Percentiles rank a stretch among this genome's conserved stretches.
phyloP scores from a whole-genome alignment of 129 eudicot genomes.

The Lactuca saligna region DNA sequence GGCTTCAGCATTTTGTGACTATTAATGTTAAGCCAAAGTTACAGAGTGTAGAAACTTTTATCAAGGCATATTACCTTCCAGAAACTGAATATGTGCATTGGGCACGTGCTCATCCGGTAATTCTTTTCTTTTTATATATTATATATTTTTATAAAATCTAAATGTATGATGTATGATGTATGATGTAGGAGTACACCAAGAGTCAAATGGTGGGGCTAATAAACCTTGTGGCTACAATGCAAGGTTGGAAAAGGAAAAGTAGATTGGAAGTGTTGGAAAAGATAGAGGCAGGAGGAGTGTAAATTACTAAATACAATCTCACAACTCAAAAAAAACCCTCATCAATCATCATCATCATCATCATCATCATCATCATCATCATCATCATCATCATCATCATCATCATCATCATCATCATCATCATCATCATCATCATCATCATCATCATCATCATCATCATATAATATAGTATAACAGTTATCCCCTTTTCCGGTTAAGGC shows the following conservation, averaged over 20 bases:
- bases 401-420: too few species aligned
- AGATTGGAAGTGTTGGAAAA: slow-evolving; percentile 91
- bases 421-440: slow-evolving; percentile 9
- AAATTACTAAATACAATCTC: background rate
- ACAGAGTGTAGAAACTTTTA: slow-evolving; percentile 76
- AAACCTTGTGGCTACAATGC: slow-evolving; percentile 95
- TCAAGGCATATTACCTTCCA: slow-evolving; percentile 99
- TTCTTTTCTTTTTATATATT: too few species aligned
- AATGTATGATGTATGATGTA: background rate
- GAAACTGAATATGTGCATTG: slow-evolving; percentile 95
- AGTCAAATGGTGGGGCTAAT: slow-evolving; percentile 77
- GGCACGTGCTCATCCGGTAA: slow-evolving; percentile 94
- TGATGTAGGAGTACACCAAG: slow-evolving; percentile 77
- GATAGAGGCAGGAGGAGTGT: slow-evolving; percentile 56
- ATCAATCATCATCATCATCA: background rate
- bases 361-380: too few species aligned
- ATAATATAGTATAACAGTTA: slow-evolving; percentile 23
- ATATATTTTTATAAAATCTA: background rate
- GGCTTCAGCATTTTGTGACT: slow-evolving; percentile 85
- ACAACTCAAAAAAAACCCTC: background rate
- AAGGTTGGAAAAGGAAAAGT: slow-evolving; percentile 94
- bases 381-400: too few species aligned
- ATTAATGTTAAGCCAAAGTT: slow-evolving; percentile 64
- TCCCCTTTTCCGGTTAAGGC: slow-evolving; percentile 2
- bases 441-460: too few species aligned